Evolutionary conservation across 805 yeast species (phyloP), one percentile per base, ranked within the genome.

Genomic region (Nakazawaea wyomingensis): DNA sequence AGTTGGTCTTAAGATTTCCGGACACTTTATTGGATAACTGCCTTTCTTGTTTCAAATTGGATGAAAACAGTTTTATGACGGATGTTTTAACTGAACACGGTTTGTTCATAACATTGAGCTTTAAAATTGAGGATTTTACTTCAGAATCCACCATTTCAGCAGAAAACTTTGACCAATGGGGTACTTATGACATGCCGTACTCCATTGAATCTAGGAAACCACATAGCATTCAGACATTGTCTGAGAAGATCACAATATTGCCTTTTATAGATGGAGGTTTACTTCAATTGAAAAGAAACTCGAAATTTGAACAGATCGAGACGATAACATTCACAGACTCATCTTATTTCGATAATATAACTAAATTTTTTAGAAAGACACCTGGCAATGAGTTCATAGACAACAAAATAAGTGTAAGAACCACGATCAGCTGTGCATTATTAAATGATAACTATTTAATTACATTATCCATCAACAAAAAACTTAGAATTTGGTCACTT

Each of bases 251-350:
- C 19, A 39, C 79, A 7, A 56, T 88, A 3, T 77, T 83, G 0
- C 69, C 87, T 4, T 65, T 89, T 38, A 69, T 71, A 34, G 95
- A 90, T 61, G 96, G 97, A 20, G 87, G 90, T 1, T 57, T 89
- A 33, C 61, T 87, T 39, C 80, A 79, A 35, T 65, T 84, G 45
- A 51, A 53, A 28, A 64, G 78, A 50, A 34, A 39, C 1, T 24
- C 37, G 4, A 19, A 45, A n/a, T 48, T 43, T 19, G 50, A 43
- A 6, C 49, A 52, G 16, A 52, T 50, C 19, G 38, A 44, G n/a
- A 55, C 57, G 4, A 40, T 51, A 1, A 58, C 64, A 22, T 84
- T 83, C 57, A 73, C 70, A 45, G 89, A 82, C 63, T 51, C 69
- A 52, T 60, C 78, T 10, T 77, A 69, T 50, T 54, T 60, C 53